A percentile compares a stretch with the other conserved stretches of the same genome.
These are phyloP conservation scores for Talaromyces liani DNA, from an alignment of 495 filamentous ascomycete species.

Conservation along the genomic window DNA sequence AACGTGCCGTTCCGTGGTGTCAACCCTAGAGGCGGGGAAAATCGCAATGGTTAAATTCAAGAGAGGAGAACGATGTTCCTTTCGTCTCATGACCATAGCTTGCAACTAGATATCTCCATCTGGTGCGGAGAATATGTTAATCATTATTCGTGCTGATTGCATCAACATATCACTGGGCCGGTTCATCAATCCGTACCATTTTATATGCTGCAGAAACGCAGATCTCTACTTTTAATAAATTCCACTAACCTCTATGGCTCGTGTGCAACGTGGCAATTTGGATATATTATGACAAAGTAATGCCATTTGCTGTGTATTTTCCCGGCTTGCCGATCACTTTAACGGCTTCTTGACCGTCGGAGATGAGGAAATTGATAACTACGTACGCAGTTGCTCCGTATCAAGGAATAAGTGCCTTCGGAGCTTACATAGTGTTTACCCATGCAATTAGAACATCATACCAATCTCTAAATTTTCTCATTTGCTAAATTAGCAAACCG, in stretches of 20 bases:
- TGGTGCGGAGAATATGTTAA: not conserved
- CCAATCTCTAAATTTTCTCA: not conserved
- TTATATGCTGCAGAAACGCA: not conserved
- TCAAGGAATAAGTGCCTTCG: too few species aligned
- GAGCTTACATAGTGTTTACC: not conserved
- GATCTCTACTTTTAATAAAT: not conserved
- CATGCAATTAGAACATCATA: not conserved
- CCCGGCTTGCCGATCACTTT: not conserved
- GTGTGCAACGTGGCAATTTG: not conserved
- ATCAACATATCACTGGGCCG: not conserved
- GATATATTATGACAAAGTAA: not conserved
- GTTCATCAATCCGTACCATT: not conserved
- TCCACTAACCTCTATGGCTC: not conserved
- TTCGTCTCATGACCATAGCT: not conserved
- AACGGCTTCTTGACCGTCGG: not conserved
- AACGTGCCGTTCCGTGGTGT: not conserved
- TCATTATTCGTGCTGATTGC: not conserved
- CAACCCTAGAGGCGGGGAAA: not conserved
- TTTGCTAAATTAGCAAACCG: not conserved
- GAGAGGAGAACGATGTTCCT: not conserved
- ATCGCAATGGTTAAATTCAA: not conserved
- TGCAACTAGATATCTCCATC: not conserved
- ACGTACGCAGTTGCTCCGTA: not conserved
- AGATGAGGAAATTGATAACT: not conserved
- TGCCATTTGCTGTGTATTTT: not conserved